These are phyloP conservation scores for Dioscorea dumetorum DNA, from an alignment of 106 monocot species.

Conservation along the genomic window DNA sequence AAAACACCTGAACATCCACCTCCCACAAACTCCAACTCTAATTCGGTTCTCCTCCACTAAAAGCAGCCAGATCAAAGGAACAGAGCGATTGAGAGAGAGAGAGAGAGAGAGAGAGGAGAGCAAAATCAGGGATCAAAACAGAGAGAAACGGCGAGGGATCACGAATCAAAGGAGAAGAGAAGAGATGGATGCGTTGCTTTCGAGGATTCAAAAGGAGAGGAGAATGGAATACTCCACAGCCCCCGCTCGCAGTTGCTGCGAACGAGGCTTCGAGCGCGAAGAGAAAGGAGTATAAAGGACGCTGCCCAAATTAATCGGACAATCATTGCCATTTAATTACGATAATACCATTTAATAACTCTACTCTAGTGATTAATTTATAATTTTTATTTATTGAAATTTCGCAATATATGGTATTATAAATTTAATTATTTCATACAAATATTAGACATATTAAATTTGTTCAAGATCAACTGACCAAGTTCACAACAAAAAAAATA, in stretches of 20 bases:
- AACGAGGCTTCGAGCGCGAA: background rate
- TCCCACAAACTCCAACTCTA: background rate
- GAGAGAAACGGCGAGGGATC: background rate
- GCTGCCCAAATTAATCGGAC: background rate
- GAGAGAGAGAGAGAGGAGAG: background rate
- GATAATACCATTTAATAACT: background rate
- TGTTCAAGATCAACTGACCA: background rate
- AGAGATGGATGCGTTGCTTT: background rate
- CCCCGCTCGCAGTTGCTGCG: constrained; percentile 7
- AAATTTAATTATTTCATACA: background rate
- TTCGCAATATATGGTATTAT: background rate
- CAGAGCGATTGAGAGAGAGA: background rate
- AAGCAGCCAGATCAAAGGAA: background rate
- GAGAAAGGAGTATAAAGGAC: background rate
- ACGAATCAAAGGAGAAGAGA: background rate
- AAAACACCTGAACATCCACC: background rate
- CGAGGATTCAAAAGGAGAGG: background rate
- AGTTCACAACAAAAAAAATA: background rate
- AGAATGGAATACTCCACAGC: background rate
- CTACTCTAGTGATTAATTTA: too few species aligned
- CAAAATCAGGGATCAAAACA: background rate
- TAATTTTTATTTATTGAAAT: background rate
- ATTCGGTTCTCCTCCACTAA: background rate
- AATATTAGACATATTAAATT: background rate
- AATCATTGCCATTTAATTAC: background rate